Evolutionary conservation across 108 stramenopile genomes (phyloP), one percentile per base, ranked within the genome.

Genomic region (Aureococcus anophagefferens): DNA sequence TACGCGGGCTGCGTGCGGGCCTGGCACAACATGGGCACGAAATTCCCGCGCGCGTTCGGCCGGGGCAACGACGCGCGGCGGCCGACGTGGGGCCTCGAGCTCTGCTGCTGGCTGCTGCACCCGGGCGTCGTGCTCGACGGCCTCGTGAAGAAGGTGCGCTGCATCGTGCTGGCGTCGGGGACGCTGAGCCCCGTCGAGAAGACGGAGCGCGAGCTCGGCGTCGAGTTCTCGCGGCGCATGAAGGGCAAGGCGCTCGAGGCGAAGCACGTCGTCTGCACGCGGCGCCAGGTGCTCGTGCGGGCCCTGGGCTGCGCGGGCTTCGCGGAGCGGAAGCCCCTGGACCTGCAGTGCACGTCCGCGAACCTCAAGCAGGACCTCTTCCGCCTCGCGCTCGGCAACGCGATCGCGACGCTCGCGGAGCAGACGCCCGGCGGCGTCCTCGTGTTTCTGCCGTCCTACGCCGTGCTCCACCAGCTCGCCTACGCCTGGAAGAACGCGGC

Each of bases 131-230:
- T 25, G 1, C 14, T 59, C 1, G 51, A 59, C 25, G 51, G 13
- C 21, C 14, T 59, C 51, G 51, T 28, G 16, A 17, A 31, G 16
- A 29, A 31, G 65, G 18, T 14, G 5, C 65, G 82, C 30, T 79
- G 83, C 0, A 70, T 91, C 33, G 79, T 91, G 18, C 78, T 91
- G 17, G 90, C 90, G 18, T 84, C 83, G 33, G 90, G 90, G 30
- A 84, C 81, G 15, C 80, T 91, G 16, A 80, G 88, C 13, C 90
- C 90, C 7, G 70, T 91, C 67, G 72, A 34, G 65, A 76, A 30
- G 65, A 36, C 34, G 65, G 65, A 65, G 18, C 65, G 32, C 31
- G 34, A 65, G 25, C 25, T 59, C 21, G 51, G 51, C 51, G 25
- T 25, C 21, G 51, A 59, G 51, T 59, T 59, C 25, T 9, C 21